Base-by-base conservation (phyloP, 164 flowering plant genomes). In the Annona squamosa region DNA sequence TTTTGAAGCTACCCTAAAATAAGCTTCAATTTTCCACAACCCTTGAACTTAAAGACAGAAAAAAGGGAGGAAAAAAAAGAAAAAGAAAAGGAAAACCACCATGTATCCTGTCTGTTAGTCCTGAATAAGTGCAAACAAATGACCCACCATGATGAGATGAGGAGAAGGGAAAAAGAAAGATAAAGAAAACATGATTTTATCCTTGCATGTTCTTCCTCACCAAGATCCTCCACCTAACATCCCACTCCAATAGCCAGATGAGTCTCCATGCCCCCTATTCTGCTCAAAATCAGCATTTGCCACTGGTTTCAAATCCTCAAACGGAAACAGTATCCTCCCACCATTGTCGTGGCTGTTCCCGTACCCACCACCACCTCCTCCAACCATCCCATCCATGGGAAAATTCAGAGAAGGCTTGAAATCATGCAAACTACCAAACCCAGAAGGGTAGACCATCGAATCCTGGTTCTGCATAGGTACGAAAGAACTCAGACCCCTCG, bases 191-290 rank as follows among this genome's bases (percentile, higher is more conserved):
- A 42, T 43, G 13, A 52, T 26, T 26, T 26, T 26, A 26, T 26
- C 65, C n/a, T 65, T 68, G 61, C 48, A 57, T 74, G 70, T 71
- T 75, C 13, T 66, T 67, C n/a, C 65, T 65, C 64, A 93, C 92
- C 92, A 90, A 77, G 96, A 86, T 74, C 97, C 95, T 77, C 90
- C 92, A 68, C 93, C 93, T 70, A 90, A 71, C 87, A 90, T 87
- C 68, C 97, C 95, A 88, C 80, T 87, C 97, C 98, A 93, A 75
- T 86, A 93, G 65, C 96, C 97, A 77, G 85, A 71, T 71, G 94
- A 80, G 71, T 85, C 88, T 43, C 82, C 91, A 71, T 86, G 85
- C 72, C 78, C 87, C 71, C 83, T 85, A 79, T 70, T 82, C 62
- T 71, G 73, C 52, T 75, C 85, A 73, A 71, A 73, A 46, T 80